Evolutionary conservation across 169 alveolate species (phyloP).

Genomic region (Babesia bovis): DNA sequence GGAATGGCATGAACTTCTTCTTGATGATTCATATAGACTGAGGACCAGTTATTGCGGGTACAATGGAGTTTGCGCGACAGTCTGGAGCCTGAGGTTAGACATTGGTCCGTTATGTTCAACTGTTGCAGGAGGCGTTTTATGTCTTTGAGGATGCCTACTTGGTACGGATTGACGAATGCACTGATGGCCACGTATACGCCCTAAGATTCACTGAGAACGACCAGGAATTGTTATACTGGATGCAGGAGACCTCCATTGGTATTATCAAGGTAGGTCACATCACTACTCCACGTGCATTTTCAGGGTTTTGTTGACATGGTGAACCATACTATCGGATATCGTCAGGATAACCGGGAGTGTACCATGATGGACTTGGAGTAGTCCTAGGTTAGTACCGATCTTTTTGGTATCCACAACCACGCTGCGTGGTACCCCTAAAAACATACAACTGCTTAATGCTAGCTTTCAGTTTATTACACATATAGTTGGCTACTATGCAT

Average conservation of each 20-base stretch:
- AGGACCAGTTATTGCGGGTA: constrained; percentile 34
- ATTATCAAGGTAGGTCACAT: constrained; percentile 39
- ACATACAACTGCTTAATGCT: no score
- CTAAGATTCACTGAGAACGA: constrained; percentile 60
- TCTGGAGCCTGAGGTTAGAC: constrained; percentile 9
- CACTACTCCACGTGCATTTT: background rate
- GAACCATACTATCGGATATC: constrained; percentile 18
- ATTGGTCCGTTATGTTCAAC: background rate
- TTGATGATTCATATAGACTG: constrained; percentile 1
- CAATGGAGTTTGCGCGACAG: constrained; percentile 51
- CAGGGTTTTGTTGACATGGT: constrained; percentile 16
- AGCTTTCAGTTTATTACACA: no score
- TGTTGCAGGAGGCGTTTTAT: constrained; percentile 46
- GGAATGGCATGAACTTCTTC: background rate
- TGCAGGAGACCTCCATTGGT: constrained; percentile 61
- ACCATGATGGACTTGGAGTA: background rate
- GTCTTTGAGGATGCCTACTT: constrained; percentile 71
- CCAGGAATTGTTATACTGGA: constrained; percentile 68
- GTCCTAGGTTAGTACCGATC: no score
- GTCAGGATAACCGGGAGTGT: background rate
- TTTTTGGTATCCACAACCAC: no score
- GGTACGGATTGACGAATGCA: constrained; percentile 44
- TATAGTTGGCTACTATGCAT: no score
- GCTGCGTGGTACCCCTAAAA: no score
- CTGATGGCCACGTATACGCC: constrained; percentile 63